phyloP scores from a whole-genome alignment of 2,329 filamentous ascomycete species.

The Hypomyces perniciosus region DNA sequence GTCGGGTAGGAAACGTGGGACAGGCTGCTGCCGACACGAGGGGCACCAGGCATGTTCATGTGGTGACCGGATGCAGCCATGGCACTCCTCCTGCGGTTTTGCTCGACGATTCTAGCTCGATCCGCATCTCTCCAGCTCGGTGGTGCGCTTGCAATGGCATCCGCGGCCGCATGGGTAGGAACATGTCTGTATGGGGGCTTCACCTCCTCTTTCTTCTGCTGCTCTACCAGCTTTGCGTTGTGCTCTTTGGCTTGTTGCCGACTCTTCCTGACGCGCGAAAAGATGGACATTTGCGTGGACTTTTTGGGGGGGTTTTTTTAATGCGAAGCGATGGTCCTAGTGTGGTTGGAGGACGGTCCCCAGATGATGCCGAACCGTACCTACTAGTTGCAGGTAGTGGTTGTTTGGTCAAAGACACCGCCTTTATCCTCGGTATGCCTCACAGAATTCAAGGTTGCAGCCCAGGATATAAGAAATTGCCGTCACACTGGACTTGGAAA shows the following conservation, averaged over 20 bases:
- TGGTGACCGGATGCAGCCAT: conserved; percentile 37
- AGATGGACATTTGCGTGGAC: conserved; percentile 46
- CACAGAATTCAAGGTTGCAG: no score
- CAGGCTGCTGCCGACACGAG: conserved; percentile 43
- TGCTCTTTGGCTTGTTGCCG: conserved; percentile 51
- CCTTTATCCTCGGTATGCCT: no score
- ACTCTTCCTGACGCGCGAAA: conserved; percentile 46
- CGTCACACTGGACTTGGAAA: no score
- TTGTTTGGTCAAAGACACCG: no score
- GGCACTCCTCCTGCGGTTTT: conserved; percentile 44
- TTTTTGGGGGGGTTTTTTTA: neutral
- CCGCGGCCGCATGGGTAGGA: conserved; percentile 55
- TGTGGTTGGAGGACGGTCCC: neutral
- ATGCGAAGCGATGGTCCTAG: neutral
- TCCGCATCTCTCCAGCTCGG: conserved; percentile 44
- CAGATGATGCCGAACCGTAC: no score
- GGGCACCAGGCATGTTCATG: conserved; percentile 32
- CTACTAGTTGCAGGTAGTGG: no score
- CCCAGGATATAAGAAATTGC: no score
- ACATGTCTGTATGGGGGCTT: conserved; percentile 50
- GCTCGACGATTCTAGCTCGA: conserved; percentile 41
- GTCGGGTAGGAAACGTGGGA: conserved; percentile 43
- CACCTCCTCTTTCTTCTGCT: conserved; percentile 36
- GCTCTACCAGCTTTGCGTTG: conserved; percentile 42
- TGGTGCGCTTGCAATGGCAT: conserved; percentile 51